Percentiles rank a stretch among this genome's conserved stretches.
Conservation (phyloP, 768 basidiomycete species). For the Myochromella boudieri region DNA sequence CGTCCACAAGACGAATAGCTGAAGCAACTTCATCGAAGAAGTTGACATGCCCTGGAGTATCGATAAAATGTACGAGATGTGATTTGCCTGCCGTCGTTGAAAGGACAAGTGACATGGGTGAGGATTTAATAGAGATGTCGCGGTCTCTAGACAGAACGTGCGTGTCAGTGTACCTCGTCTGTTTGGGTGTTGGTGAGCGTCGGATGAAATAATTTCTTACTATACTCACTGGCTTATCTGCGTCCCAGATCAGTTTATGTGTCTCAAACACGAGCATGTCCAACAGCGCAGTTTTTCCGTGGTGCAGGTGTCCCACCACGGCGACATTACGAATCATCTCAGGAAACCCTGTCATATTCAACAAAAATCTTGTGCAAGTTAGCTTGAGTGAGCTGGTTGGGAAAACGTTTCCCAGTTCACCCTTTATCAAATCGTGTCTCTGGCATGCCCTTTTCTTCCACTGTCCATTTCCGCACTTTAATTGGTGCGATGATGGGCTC, state of each 20-base stretch:
- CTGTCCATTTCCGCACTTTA: constrained; percentile 91
- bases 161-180: constrained; percentile 96
- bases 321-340: constrained; percentile 97
- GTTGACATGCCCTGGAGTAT: constrained; percentile 98
- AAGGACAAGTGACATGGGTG: constrained; percentile 92
- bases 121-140: constrained; percentile 93
- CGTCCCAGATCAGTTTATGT: constrained; percentile 92
- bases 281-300: constrained; percentile 95
- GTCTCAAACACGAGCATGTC: constrained; percentile 98
- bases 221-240: constrained; percentile 86
- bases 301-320: constrained; percentile 94
- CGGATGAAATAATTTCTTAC: no score
- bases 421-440: constrained; percentile 97
- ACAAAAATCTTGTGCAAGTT: constrained; percentile 64
- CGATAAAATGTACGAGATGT: constrained; percentile 89
- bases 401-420: constrained; percentile 43
- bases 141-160: constrained; percentile 87
- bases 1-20: constrained; percentile 84
- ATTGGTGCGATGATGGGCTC: constrained; percentile 96
- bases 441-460: constrained; percentile 95
- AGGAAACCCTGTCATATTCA: constrained; percentile 89
- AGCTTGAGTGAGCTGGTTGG: constrained; percentile 4
- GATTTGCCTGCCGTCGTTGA: constrained; percentile 88
- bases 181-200: no score
- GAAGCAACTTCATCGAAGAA: constrained; percentile 98